Conservation (phyloP, 2,329 filamentous ascomycete genomes). For the Colletotrichum scovillei region DNA sequence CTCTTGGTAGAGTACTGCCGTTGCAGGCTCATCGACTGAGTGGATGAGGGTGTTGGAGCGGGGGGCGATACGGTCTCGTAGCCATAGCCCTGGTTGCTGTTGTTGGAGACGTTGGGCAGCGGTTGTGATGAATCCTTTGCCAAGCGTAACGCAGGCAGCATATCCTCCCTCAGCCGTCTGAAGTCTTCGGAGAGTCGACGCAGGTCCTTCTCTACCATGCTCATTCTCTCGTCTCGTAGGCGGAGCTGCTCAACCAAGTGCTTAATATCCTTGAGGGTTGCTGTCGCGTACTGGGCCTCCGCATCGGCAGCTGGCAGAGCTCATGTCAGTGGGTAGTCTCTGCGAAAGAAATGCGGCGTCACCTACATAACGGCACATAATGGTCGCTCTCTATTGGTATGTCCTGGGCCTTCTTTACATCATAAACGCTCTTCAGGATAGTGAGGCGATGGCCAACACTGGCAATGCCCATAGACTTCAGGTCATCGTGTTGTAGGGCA, state of each 20-base stretch:
- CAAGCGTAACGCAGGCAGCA: conserved; percentile 89
- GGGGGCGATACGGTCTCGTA: conserved; percentile 70
- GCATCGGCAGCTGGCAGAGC: conserved; percentile 81
- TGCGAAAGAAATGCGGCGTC: conserved; percentile 11
- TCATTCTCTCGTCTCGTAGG: conserved; percentile 90
- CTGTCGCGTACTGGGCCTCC: conserved; percentile 84
- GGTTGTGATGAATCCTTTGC: conserved; percentile 93
- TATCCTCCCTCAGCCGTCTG: conserved; percentile 86
- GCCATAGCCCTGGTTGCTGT: conserved; percentile 54
- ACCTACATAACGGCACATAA: conserved; percentile 91
- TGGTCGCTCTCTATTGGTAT: conserved; percentile 92
- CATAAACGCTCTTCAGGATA: conserved; percentile 95
- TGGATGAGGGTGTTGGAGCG: conserved; percentile 65
- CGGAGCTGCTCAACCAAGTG: conserved; percentile 90
- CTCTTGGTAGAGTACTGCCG: conserved; percentile 82
- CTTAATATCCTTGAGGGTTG: conserved; percentile 93
- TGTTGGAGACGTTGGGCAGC: conserved; percentile 54
- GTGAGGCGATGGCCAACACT: conserved; percentile 96
- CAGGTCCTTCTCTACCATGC: conserved; percentile 83
- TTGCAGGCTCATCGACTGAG: conserved; percentile 67
- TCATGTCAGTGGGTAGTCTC: conserved; percentile 12
- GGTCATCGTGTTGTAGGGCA: conserved; percentile 88
- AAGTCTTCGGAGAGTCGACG: conserved; percentile 89
- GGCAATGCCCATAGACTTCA: conserved; percentile 93
- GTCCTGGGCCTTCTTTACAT: conserved; percentile 94